Evolutionary conservation across 176 grass and related monocot species (phyloP).

Genomic region (Phoenix roebelenii): DNA sequence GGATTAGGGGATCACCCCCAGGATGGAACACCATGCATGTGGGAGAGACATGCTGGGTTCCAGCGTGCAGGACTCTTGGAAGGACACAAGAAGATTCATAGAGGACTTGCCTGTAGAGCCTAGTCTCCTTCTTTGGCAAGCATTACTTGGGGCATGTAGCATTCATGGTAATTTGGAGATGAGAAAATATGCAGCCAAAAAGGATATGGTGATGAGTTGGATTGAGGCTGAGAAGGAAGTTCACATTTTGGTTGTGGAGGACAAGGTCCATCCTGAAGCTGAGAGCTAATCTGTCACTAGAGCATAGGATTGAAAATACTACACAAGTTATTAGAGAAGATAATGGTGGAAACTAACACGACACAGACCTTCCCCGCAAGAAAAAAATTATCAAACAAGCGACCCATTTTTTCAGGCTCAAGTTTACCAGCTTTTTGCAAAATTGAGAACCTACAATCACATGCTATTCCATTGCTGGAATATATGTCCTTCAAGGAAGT

Average conservation of each 20-base stretch:
- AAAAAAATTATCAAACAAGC: too few relatives aligned
- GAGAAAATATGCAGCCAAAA: conserved; percentile 61
- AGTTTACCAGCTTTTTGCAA: too few relatives aligned
- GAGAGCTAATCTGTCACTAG: neutral
- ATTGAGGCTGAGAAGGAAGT: conserved; percentile 58
- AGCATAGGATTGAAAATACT: too few relatives aligned
- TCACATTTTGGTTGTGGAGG: conserved; percentile 24
- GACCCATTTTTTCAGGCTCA: too few relatives aligned
- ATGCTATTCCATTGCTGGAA: conserved; percentile 2
- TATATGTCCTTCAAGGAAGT: conserved; percentile 14
- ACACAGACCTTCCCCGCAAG: too few relatives aligned
- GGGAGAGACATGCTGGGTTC: conserved; percentile 65
- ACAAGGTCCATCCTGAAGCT: conserved; percentile 23
- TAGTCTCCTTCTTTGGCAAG: conserved; percentile 53
- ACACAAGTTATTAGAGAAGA: too few relatives aligned
- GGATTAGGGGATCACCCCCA: conserved; percentile 33
- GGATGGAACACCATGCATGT: conserved; percentile 71
- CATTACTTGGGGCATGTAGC: conserved; percentile 75
- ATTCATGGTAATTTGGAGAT: conserved; percentile 53
- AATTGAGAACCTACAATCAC: neutral
- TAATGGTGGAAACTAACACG: too few relatives aligned
- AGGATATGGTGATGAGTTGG: conserved; percentile 82
- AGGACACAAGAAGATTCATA: conserved; percentile 55
- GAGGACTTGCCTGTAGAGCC: conserved; percentile 38
- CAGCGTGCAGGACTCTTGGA: conserved; percentile 30